These are phyloP conservation scores for Stephanodiscus triporus DNA, from an alignment of 108 stramenopile species.

Conservation along the genomic window DNA sequence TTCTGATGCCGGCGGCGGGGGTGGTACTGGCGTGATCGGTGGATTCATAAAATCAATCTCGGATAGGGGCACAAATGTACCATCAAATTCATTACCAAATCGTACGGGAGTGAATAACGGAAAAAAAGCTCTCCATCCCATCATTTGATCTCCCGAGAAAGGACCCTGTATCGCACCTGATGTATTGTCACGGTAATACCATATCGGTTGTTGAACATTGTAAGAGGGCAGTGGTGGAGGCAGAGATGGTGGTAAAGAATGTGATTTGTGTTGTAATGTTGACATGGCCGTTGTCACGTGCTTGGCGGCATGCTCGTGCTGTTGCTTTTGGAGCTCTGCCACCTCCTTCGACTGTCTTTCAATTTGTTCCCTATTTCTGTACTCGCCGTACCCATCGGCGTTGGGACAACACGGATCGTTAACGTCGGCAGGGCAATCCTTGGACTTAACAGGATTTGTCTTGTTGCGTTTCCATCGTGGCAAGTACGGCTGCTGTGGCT, in stretches of 20 bases:
- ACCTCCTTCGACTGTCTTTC: slow-evolving; percentile 38
- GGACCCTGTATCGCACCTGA: slow-evolving; percentile 76
- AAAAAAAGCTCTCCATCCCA: slow-evolving; percentile 70
- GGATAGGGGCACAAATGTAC: slow-evolving; percentile 31
- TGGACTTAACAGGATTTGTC: slow-evolving; percentile 41
- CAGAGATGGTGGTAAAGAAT: too few relatives aligned
- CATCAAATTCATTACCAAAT: slow-evolving; percentile 23
- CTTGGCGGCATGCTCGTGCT: slow-evolving; percentile 20
- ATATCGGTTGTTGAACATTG: slow-evolving; percentile 45
- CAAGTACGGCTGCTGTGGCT: slow-evolving; percentile 37
- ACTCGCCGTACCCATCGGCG: slow-evolving; percentile 49
- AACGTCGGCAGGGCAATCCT: slow-evolving; percentile 20
- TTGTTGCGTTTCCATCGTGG: slow-evolving; percentile 49
- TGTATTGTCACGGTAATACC: slow-evolving; percentile 71
- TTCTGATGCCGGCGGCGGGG: slow-evolving; percentile 12
- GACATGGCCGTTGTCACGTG: slow-evolving; percentile 5
- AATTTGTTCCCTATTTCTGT: slow-evolving; percentile 49
- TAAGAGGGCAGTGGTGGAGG: slow-evolving; percentile 20
- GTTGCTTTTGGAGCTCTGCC: slow-evolving; percentile 27
- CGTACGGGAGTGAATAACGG: slow-evolving; percentile 40
- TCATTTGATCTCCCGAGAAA: slow-evolving; percentile 53
- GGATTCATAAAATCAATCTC: slow-evolving; percentile 34
- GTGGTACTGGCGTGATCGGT: slow-evolving; percentile 1
- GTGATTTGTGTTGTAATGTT: background rate
- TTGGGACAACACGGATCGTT: slow-evolving; percentile 54